A percentile compares a stretch with the other conserved stretches of the same genome.
phyloP scores from a whole-genome alignment of 305 asterid genomes.

The Fraxinus platypoda region DNA sequence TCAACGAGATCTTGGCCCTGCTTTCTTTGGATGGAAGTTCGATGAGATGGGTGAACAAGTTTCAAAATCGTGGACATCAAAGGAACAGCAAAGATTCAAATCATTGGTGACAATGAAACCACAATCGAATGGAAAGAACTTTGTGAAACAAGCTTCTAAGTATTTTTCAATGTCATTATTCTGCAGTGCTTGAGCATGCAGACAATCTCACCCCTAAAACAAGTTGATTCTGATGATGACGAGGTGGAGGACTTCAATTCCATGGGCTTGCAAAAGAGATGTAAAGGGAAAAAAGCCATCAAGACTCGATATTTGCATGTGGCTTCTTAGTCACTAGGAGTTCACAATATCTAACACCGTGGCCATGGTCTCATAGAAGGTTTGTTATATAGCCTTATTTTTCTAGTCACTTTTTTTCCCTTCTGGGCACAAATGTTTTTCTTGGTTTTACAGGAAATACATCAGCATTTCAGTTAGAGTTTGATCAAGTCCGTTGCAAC shows the following conservation, averaged over 20 bases:
- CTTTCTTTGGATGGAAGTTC: slow-evolving; percentile 65
- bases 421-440: neutral
- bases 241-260: slow-evolving; percentile 31
- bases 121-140: slow-evolving; percentile 37
- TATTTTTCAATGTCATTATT: slow-evolving; percentile 59
- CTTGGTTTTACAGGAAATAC: neutral
- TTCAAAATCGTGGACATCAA: slow-evolving; percentile 49
- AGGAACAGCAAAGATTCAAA: slow-evolving; percentile 54
- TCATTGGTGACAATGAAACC: slow-evolving; percentile 42
- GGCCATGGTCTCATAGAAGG: slow-evolving; percentile 17
- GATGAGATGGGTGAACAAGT: slow-evolving; percentile 73
- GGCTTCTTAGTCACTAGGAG: slow-evolving; percentile 16
- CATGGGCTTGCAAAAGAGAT: slow-evolving; percentile 32
- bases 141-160: slow-evolving; percentile 51
- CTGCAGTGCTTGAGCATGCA: slow-evolving; percentile 45
- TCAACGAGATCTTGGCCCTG: slow-evolving; percentile 54
- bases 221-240: slow-evolving; percentile 55
- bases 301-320: slow-evolving; percentile 39
- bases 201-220: slow-evolving; percentile 38
- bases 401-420: neutral
- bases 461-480: neutral
- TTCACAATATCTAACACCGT: neutral
- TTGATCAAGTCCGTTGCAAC: neutral
- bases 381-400: slow-evolving; percentile 11
- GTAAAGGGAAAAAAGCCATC: slow-evolving; percentile 21